A percentile compares a stretch with the other conserved stretches of the same genome.
Conservation (phyloP, 768 basidiomycete species). For the Sistotremastrum niveocremeum region DNA sequence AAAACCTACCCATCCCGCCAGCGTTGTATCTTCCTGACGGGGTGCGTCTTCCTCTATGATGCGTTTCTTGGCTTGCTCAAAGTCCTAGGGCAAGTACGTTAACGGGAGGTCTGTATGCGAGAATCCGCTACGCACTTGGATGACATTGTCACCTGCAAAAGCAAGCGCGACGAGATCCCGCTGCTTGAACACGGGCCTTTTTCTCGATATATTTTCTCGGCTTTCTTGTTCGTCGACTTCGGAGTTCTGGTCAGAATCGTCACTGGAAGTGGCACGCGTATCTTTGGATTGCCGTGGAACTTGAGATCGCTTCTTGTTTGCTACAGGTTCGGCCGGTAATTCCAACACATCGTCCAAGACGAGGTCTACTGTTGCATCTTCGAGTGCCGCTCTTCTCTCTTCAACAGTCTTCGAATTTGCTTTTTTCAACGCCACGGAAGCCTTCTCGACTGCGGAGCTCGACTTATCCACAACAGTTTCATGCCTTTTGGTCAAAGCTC, state of each 20-base stretch:
- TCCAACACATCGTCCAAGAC: slow-evolving; percentile 38
- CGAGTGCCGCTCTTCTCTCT: slow-evolving; percentile 42
- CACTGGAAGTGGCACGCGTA: slow-evolving; percentile 10
- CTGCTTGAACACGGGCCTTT: slow-evolving; percentile 62
- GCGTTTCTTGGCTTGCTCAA: slow-evolving; percentile 67
- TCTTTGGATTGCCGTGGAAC: neutral
- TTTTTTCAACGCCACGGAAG: slow-evolving; percentile 66
- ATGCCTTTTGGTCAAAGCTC: slow-evolving; percentile 56
- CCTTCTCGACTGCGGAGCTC: slow-evolving; percentile 46
- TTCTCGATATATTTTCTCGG: slow-evolving; percentile 23
- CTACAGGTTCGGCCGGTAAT: slow-evolving; percentile 4
- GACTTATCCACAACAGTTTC: slow-evolving; percentile 57
- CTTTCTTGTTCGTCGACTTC: slow-evolving; percentile 64
- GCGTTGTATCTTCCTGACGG: slow-evolving; percentile 71
- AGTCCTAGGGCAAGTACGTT: slow-evolving; percentile 39
- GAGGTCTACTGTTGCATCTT: slow-evolving; percentile 76
- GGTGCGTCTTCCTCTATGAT: slow-evolving; percentile 86
- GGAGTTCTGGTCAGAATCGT: slow-evolving; percentile 44
- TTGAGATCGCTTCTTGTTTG: neutral
- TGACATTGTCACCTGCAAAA: slow-evolving; percentile 94
- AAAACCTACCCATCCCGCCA: slow-evolving; percentile 83
- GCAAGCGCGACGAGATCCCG: slow-evolving; percentile 87
- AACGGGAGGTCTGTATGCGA: neutral
- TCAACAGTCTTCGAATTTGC: slow-evolving; percentile 39
- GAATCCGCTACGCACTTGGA: slow-evolving; percentile 42